These are phyloP conservation scores for Mucor racemosus DNA, from an alignment of 371 early-diverging fungal genomes.

Conservation along the genomic window DNA sequence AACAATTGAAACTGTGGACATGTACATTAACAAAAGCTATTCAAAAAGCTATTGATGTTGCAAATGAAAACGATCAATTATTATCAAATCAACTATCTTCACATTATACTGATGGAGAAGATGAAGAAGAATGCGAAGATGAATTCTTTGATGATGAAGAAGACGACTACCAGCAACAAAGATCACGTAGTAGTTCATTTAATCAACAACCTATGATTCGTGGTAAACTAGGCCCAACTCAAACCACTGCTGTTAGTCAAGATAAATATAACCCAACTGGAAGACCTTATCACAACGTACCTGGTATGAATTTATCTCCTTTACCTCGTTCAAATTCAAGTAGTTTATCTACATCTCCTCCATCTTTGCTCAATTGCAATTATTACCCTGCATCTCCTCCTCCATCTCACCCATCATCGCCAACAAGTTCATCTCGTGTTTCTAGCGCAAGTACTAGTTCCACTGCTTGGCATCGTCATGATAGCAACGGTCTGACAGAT, in stretches of 20 bases:
- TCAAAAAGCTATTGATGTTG: conserved; percentile 20
- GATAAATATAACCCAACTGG: conserved; percentile 9
- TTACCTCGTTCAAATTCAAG: conserved; percentile 32
- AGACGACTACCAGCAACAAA: conserved; percentile 16
- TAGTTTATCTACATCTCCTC: conserved; percentile 6
- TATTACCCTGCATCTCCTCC: conserved; percentile 65
- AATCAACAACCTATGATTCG: conserved; percentile 7
- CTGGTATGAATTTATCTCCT: conserved; percentile 37
- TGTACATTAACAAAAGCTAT: conserved; percentile 64
- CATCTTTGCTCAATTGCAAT: conserved; percentile 15
- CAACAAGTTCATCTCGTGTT: conserved; percentile 54
- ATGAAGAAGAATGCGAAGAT: conserved; percentile 38
- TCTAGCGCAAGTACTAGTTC: conserved; percentile 34
- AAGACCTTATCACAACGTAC: conserved; percentile 25
- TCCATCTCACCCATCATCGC: conserved; percentile 66
- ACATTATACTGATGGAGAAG: conserved; percentile 10
- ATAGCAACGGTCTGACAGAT: conserved; percentile 36
- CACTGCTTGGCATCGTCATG: conserved; percentile 40
- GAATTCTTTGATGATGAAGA: conserved; percentile 50
- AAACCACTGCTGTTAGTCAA: conserved; percentile 10
- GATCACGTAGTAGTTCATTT: conserved; percentile 26
- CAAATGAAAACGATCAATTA: conserved; percentile 17
- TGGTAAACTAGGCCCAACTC: conserved; percentile 9
- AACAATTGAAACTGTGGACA: conserved; percentile 91
- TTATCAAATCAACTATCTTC: conserved; percentile 4